These are phyloP conservation scores for Venturia oleaginea DNA, from an alignment of 2,329 filamentous ascomycete genomes.

Conservation along the genomic window DNA sequence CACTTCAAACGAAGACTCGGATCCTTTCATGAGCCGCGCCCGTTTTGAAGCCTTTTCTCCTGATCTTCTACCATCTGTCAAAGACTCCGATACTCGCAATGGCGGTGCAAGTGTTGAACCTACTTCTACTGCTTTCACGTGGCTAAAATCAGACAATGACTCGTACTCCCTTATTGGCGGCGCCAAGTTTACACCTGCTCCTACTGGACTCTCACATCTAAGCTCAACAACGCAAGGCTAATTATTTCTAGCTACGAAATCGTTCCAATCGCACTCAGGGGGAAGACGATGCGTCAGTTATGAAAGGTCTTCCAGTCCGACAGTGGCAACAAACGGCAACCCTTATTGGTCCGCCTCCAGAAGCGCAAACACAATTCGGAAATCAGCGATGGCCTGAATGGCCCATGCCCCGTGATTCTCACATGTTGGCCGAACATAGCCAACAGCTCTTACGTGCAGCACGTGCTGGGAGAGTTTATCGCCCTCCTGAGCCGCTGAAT, in stretches of 20 bases:
- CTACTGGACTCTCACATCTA: background rate
- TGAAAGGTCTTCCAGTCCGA: conserved; percentile 72
- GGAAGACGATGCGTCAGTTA: conserved; percentile 51
- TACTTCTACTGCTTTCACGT: no score
- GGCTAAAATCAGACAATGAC: no score
- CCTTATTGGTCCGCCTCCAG: conserved; percentile 53
- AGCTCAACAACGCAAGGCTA: background rate
- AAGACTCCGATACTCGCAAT: no score
- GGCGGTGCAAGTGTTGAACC: no score
- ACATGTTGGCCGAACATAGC: conserved; percentile 67
- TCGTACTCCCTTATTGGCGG: no score
- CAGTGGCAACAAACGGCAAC: conserved; percentile 70
- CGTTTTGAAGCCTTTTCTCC: no score
- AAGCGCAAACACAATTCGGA: conserved; percentile 48
- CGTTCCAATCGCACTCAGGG: conserved; percentile 41
- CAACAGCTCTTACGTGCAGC: conserved; percentile 76
- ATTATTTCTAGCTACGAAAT: conserved; percentile 8
- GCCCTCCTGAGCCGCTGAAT: conserved; percentile 59
- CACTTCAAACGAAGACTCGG: no score
- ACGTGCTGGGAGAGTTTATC: conserved; percentile 66
- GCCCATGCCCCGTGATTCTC: conserved; percentile 80
- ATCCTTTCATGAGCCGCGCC: no score
- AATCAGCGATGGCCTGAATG: conserved; percentile 68
- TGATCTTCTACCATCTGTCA: no score
- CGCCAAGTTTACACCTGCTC: background rate